Evolutionary conservation across 306 rosid genomes (phyloP), one percentile per base, ranked within the genome.

Genomic region (Glycine soja): DNA sequence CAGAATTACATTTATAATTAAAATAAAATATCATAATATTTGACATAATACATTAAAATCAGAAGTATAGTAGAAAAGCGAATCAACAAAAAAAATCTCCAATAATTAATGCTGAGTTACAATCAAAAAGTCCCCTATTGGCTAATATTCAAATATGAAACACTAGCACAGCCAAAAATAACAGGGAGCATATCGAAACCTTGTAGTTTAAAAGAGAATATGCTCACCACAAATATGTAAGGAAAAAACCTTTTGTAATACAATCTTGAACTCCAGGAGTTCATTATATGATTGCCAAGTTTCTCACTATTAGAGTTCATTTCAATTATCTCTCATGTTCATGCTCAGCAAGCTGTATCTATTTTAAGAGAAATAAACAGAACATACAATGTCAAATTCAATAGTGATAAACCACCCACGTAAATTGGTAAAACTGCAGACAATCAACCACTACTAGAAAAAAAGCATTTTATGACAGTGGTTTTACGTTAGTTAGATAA

Each of bases 251-350:
- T 91, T 90, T n/a, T n/a, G n/a, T n/a, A n/a, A n/a, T n/a, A n/a
- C n/a, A n/a, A n/a, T n/a, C n/a, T n/a, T n/a, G n/a, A 91, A 93
- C 86, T 93, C 98, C 43, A 93, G 64, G 72, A 93, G 97, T 87
- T 93, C 98, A 66, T 91, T 93, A 83, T 88, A 91, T 57, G 98
- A 90, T 83, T 88, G 93, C 40, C 52, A 76, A 93, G 95, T 81
- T 86, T 90, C 85, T 93, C 98, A 54, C 95, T 85, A 70, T 93
- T 93, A 62, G 91, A 89, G 59, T 93, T 93, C 88, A 84, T 90
- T 86, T 93, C 97, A 69, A 82, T 87, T 58, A 93, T n/a, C n/a
- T 88, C 86, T 90, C 98, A 56, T 90, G 93, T 75, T 93, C 98
- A 47, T 90, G 93, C 77, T 93, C 98, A 59, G 92, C 90, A 77